Evolutionary conservation across 208 protist species (phyloP).

Genomic region (Wallacemonas sp.): DNA sequence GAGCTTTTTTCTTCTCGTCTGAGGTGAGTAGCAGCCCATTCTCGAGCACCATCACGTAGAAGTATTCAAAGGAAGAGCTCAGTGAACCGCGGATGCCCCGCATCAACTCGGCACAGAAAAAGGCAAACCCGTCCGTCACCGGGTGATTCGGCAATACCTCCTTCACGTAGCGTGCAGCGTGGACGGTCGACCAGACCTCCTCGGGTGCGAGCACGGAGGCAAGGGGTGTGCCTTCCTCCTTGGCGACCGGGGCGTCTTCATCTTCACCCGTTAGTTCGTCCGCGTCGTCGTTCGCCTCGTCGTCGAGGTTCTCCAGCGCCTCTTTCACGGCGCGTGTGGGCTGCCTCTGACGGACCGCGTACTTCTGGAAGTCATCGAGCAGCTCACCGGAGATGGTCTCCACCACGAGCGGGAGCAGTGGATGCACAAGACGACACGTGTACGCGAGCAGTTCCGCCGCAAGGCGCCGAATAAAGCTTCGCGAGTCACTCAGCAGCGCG

Average conservation of each 20-base stretch:
- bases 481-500: slow-evolving; percentile 68
- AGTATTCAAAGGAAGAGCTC: slow-evolving; percentile 74
- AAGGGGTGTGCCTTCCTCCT: no score
- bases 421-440: slow-evolving; percentile 49
- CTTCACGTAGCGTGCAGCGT: slow-evolving; percentile 38
- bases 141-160: slow-evolving; percentile 46
- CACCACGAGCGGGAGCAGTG: slow-evolving; percentile 55
- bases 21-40: slow-evolving; percentile 32
- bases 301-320: neutral
- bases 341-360: neutral
- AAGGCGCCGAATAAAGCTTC: slow-evolving; percentile 84
- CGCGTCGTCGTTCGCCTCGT: slow-evolving; percentile 16
- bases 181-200: slow-evolving; percentile 19
- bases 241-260: neutral
- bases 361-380: slow-evolving; percentile 38
- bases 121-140: slow-evolving; percentile 62
- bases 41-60: slow-evolving; percentile 53
- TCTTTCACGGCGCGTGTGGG: slow-evolving; percentile 4
- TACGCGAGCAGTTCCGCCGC: slow-evolving; percentile 77
- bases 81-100: slow-evolving; percentile 82
- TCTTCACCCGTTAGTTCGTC: slow-evolving; percentile 1
- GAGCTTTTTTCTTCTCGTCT: neutral
- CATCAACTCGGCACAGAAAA: slow-evolving; percentile 68
- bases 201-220: slow-evolving; percentile 3
- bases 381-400: slow-evolving; percentile 52